Conservation (phyloP, 2,329 filamentous ascomycete species). For the Dothiorella sarmentorum region DNA sequence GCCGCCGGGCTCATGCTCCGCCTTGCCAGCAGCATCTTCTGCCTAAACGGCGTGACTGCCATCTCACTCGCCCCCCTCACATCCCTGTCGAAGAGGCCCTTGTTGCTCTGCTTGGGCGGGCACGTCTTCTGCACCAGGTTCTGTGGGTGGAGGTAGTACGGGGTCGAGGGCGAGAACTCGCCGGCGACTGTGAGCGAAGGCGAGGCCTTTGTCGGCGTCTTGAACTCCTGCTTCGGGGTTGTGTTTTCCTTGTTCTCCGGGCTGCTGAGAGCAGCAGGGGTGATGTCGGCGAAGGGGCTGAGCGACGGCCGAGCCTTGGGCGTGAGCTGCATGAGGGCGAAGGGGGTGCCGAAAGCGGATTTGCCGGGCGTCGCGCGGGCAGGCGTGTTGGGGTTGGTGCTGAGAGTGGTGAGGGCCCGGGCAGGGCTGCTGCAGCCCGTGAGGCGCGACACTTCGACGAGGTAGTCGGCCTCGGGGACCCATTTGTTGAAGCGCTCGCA, state of each 20-base stretch:
- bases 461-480: constrained; percentile 33
- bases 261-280: neutral
- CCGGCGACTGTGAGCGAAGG: constrained; percentile 25
- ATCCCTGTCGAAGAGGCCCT: constrained; percentile 17
- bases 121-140: constrained; percentile 51
- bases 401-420: constrained; percentile 18
- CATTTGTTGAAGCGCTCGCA: constrained; percentile 35
- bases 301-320: constrained; percentile 27
- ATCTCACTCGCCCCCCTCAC: neutral
- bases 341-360: constrained; percentile 21
- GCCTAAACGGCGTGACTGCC: constrained; percentile 22
- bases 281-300: constrained; percentile 18
- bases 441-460: constrained; percentile 27
- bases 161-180: constrained; percentile 40
- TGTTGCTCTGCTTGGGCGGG: constrained; percentile 47
- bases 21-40: constrained; percentile 26
- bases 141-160: constrained; percentile 44
- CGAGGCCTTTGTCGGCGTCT: constrained; percentile 24
- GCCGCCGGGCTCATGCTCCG: constrained; percentile 16
- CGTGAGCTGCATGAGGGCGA: constrained; percentile 22
- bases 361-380: constrained; percentile 29
- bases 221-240: constrained; percentile 22
- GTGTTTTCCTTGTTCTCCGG: constrained; percentile 19
- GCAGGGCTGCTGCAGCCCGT: constrained; percentile 20
- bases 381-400: constrained; percentile 20